Percentiles rank a stretch among this genome's conserved stretches.
Conservation (phyloP, 2,329 filamentous ascomycete genomes). For the Epicoccum nigrum region DNA sequence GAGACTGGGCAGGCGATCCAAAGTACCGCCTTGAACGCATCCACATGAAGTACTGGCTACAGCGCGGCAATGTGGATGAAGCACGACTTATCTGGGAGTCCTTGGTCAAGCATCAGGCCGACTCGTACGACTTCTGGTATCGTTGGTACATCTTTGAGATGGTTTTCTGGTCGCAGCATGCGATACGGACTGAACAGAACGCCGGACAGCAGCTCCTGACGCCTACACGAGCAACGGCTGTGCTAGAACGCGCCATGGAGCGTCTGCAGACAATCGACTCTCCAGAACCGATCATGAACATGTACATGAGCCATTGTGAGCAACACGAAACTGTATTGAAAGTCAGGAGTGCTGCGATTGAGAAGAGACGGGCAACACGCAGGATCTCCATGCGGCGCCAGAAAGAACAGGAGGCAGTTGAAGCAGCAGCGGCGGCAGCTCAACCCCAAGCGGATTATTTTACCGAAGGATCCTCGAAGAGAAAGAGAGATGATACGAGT, state of each 20-base stretch:
- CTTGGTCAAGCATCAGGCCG: constrained; percentile 70
- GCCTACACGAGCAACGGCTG: constrained; percentile 74
- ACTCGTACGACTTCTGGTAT: constrained; percentile 92
- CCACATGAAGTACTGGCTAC: constrained; percentile 87
- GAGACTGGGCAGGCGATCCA: constrained; percentile 79
- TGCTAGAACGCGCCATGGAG: constrained; percentile 74
- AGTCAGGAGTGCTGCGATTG: constrained; percentile 75
- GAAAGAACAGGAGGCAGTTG: constrained; percentile 63
- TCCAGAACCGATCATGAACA: constrained; percentile 76
- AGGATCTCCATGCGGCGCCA: constrained; percentile 62
- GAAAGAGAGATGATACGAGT: constrained; percentile 68
- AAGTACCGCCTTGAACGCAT: constrained; percentile 89
- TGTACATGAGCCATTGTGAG: constrained; percentile 81
- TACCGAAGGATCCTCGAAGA: constrained; percentile 64
- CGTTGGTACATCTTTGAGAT: constrained; percentile 94
- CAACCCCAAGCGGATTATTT: constrained; percentile 24
- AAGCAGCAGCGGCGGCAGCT: constrained; percentile 54
- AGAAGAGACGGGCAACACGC: constrained; percentile 67
- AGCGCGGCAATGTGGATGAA: constrained; percentile 76
- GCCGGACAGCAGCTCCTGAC: constrained; percentile 59
- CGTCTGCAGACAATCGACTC: constrained; percentile 69
- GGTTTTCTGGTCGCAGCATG: constrained; percentile 67
- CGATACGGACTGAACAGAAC: constrained; percentile 57
- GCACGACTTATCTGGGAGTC: constrained; percentile 80
- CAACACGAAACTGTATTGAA: constrained; percentile 83